Base-by-base conservation (phyloP, 1,284 basidiomycete genomes). In the Microbotryum silenes-acaulis region DNA sequence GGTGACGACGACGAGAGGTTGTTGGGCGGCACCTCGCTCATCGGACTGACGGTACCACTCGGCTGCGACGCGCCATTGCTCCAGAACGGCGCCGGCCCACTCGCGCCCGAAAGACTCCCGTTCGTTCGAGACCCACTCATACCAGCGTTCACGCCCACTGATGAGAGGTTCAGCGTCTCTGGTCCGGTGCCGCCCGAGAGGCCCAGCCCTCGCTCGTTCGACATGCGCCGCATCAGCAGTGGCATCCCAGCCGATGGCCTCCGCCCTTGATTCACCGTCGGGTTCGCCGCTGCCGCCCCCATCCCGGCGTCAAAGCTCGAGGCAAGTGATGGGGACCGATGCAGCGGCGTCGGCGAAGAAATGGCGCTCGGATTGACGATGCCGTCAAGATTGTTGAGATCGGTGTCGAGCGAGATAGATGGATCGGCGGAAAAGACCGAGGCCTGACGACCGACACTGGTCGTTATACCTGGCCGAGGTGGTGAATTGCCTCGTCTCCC, bases 361-460 rank as follows among this genome's bases (percentile, higher is more conserved):
- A 50, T 37, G 62, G 61, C 59, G 64, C 68, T 77, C 21, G 77
- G 75, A 74, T 90, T 80, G 67, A 94, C 79, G 73, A 94, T 89
- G 33, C 88, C 91, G 54, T 88, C 87, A 81, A 96, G 89, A 62
- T 84, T 79, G 37, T 86, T 82, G 49, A 93, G 78, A 68, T 93
- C 84, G 54, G 84, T 86, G 75, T 93, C 89, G 46, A 91, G 80
- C 23, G 78, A 79, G 68, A 82, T 71, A 14, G 60, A 61, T 21
- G 58, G 60, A 46, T 62, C 64, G 50, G 9, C 25, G 49, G 51
- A 25, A 56, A 62, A 61, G 27, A 62, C 50, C 54, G 51, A 37
- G 33, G 47, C 48, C 8, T 52, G 47, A 16, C 57, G 57, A 2
- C 29, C 12, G 12, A 42, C 16, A 18, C 14, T 42, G 9, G 37